phyloP scores from a whole-genome alignment of 257 asterid species.

The Plantago major region DNA sequence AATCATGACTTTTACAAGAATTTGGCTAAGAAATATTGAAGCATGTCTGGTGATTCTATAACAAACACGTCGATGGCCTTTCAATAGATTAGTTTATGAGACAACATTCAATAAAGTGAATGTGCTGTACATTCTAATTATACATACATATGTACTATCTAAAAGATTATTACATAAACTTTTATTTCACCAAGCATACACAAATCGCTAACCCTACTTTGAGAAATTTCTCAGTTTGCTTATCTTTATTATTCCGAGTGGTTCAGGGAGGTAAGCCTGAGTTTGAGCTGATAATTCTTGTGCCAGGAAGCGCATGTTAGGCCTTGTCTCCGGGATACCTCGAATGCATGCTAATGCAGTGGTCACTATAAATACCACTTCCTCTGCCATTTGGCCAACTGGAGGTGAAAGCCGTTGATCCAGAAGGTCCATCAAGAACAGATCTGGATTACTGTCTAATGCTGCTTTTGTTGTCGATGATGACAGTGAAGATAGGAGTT shows the following conservation, averaged over 20 bases:
- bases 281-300: slow-evolving; percentile 63
- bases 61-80: too few relatives aligned
- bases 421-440: slow-evolving; percentile 48
- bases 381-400: slow-evolving; percentile 51
- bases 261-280: slow-evolving; percentile 25
- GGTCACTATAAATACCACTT: slow-evolving; percentile 56
- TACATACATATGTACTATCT: too few relatives aligned
- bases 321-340: slow-evolving; percentile 56
- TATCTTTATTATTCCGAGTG: neutral
- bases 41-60: too few relatives aligned
- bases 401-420: slow-evolving; percentile 71
- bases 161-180: neutral
- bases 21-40: too few relatives aligned
- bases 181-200: neutral
- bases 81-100: too few relatives aligned
- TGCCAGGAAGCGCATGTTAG: slow-evolving; percentile 73
- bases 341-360: slow-evolving; percentile 67
- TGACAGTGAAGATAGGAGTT: slow-evolving; percentile 50
- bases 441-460: slow-evolving; percentile 26
- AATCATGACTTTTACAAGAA: too few relatives aligned
- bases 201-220: neutral
- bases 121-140: too few relatives aligned
- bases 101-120: too few relatives aligned
- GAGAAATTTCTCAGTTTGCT: slow-evolving; percentile 3
- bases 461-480: slow-evolving; percentile 30